Base-by-base conservation (phyloP, 176 grass and related monocot genomes). In the Thinopyrum elongatum region DNA sequence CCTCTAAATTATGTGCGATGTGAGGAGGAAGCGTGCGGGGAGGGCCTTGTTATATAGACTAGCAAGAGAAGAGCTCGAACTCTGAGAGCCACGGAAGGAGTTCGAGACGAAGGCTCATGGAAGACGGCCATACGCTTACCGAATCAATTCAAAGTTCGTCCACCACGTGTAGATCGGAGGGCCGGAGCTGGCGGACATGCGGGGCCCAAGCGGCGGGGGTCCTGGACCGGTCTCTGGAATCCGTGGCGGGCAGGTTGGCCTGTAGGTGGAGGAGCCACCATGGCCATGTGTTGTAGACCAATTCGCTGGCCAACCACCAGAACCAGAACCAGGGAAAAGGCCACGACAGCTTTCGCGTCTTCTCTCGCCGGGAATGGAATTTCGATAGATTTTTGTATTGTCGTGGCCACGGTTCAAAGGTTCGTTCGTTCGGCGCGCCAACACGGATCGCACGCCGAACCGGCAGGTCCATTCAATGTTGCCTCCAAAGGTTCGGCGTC, bases 21-120 rank as follows among this genome's bases (percentile, higher is more conserved):
- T 71, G 80, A 63, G 80, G 38, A 38, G 22, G 47, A 19, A 57
- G 35, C 69, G 14, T 22, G 67, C 19, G 57, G 39, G 65, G 33
- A 31, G 68, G 66, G 39, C 55, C 31, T 66, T 22, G 23, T 80
- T 85, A 85, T 84, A 85, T 80, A 89, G 68, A 44, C 17, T 0
- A 3, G 12, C 14, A 15, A 9, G 31, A 5, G 63, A 22, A 25
- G n/a, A 61, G 58, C 28, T 58, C 38, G 47, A 42, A 84, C 53
- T 57, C 19, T 31, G 53, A 74, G 13, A 82, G 44, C 67, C 82
- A 62, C 68, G 87, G 67, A 79, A 26, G 19, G 8, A 8, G 6
- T 16, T 16, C 1, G 5, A 7, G 2, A 17, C 49, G 16, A 53
- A 53, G 49, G 49, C 49, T 53, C 16, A 53, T 53, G 49, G 47